phyloP scores from a whole-genome alignment of 108 stramenopile genomes.

The Cyclotella baltica region DNA sequence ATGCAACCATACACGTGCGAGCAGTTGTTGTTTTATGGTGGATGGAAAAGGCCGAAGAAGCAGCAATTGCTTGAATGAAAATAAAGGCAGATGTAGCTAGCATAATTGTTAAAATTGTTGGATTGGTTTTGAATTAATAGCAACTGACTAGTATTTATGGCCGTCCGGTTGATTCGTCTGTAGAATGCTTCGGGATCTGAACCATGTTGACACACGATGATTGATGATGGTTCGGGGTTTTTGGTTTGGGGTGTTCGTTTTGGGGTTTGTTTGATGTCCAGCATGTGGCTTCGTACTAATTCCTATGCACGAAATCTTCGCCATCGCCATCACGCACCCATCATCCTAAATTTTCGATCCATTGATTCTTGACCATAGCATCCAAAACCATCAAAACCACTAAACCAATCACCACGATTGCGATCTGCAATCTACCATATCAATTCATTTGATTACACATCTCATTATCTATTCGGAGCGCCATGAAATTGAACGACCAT shows the following conservation, averaged over 20 bases:
- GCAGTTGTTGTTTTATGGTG: background rate
- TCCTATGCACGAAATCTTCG: background rate
- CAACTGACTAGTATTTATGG: background rate
- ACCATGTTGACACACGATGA: background rate
- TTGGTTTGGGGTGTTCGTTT: no score
- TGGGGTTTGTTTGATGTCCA: background rate
- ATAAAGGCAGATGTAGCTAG: conserved; percentile 14
- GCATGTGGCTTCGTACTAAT: background rate
- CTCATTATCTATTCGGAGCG: no score
- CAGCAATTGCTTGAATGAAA: background rate
- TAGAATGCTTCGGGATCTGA: no score
- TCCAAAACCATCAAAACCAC: no score
- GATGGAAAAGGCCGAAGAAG: conserved; percentile 1
- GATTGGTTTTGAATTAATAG: background rate
- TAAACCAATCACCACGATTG: no score
- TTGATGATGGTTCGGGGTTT: background rate
- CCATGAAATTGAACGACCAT: no score
- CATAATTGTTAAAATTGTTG: conserved; percentile 5
- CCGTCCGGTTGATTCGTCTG: no score
- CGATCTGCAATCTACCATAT: no score
- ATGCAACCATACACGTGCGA: background rate
- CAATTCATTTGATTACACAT: no score
- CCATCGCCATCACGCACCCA: background rate
- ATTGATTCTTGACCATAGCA: no score
- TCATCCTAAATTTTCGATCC: no score